A percentile compares a stretch with the other conserved stretches of the same genome.
These are phyloP conservation scores for Iberis amara DNA, from an alignment of 441 rosid genomes.

Conservation along the genomic window DNA sequence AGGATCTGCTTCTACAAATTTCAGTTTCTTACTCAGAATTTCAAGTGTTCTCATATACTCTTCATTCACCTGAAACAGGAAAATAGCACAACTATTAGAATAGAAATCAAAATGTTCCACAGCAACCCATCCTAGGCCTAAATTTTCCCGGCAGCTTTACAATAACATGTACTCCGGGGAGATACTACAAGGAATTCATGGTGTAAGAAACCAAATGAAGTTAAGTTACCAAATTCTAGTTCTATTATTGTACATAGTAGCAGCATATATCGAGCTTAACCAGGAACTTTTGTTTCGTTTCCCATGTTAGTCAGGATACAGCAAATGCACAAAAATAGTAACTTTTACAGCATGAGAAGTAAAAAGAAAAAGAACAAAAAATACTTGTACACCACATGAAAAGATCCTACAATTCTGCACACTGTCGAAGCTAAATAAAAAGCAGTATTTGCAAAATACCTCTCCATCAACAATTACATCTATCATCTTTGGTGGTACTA, in stretches of 20 bases:
- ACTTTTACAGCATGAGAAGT: conserved; percentile 1
- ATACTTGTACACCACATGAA: conserved; percentile 3
- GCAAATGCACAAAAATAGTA: conserved; percentile 2
- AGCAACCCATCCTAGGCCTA: conserved; percentile 9
- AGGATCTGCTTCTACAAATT: conserved; percentile 73
- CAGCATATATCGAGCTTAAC: conserved; percentile 11
- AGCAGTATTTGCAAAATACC: conserved; percentile 41
- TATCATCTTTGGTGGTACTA: conserved; percentile 95
- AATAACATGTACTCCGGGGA: conserved; percentile 3
- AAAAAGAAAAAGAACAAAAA: conserved; percentile 2
- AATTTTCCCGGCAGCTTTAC: conserved; percentile 8
- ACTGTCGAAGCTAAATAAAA: conserved; percentile 10
- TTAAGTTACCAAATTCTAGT: neutral
- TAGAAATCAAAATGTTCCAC: neutral
- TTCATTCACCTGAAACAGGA: conserved; percentile 72
- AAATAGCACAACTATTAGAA: conserved; percentile 24
- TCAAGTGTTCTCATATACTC: conserved; percentile 89
- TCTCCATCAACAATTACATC: conserved; percentile 97
- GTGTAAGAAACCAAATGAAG: conserved; percentile 9
- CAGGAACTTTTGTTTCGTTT: neutral
- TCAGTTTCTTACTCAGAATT: conserved; percentile 88
- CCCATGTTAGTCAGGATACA: conserved; percentile 7
- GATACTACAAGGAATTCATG: neutral
- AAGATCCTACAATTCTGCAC: neutral
- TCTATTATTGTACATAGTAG: conserved; percentile 2